Evolutionary conservation across 2,329 filamentous ascomycete species (phyloP).

Genomic region (Phoma herbarum): DNA sequence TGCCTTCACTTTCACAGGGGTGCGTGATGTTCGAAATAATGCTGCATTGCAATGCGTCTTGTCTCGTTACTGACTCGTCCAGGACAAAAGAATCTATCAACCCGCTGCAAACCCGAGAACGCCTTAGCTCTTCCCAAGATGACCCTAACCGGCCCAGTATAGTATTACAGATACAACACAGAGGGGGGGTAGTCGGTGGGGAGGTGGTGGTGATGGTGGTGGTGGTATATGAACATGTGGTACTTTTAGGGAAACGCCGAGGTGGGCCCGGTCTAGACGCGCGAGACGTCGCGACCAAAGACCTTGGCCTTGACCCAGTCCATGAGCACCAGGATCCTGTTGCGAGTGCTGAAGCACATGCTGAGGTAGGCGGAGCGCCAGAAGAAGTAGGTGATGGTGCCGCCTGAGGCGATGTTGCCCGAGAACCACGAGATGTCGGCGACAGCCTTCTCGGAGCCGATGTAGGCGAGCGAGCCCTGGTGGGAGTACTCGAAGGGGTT

Average conservation of each 20-base stretch:
- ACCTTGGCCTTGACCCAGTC: conserved; percentile 98
- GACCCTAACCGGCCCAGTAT: conserved; percentile 19
- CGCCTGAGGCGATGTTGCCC: conserved; percentile 93
- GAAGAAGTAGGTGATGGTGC: conserved; percentile 95
- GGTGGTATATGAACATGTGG: conserved; percentile 21
- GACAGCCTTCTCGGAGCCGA: conserved; percentile 96
- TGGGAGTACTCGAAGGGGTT: conserved; percentile 99
- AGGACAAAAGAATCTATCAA: conserved; percentile 21
- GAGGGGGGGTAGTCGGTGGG: conserved; percentile 9
- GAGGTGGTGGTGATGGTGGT: too few species aligned
- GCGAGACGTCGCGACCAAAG: conserved; percentile 93
- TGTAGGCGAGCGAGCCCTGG: conserved; percentile 96
- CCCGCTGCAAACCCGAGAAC: conserved; percentile 17
- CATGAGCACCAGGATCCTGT: conserved; percentile 88
- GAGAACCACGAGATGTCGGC: conserved; percentile 98
- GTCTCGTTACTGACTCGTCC: neutral
- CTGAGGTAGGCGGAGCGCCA: conserved; percentile 98
- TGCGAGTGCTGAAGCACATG: conserved; percentile 99
- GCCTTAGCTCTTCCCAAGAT: conserved; percentile 20
- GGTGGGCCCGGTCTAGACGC: conserved; percentile 59
- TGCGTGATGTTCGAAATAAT: too few species aligned
- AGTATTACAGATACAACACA: conserved; percentile 23
- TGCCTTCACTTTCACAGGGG: too few species aligned
- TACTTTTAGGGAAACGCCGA: conserved; percentile 12
- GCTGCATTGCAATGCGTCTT: conserved; percentile 14